Conservation (phyloP, 169 alveolate species). For the Cryptosporidium meleagridis region DNA sequence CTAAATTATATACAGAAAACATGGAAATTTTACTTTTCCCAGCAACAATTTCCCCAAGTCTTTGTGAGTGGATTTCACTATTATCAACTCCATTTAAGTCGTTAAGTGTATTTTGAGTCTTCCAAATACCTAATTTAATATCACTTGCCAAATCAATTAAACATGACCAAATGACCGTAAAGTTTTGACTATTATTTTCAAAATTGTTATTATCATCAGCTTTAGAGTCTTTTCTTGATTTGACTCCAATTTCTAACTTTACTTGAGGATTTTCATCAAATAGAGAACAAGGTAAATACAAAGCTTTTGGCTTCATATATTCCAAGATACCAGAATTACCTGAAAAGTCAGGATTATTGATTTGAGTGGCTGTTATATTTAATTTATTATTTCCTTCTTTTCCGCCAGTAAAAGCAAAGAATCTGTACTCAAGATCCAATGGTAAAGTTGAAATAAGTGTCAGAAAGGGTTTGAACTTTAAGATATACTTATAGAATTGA, state of each 20-base stretch:
- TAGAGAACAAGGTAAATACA: slow-evolving; percentile 13
- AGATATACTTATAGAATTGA: background rate
- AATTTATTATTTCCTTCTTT: background rate
- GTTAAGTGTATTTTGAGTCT: background rate
- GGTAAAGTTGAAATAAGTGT: slow-evolving; percentile 53
- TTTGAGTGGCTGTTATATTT: background rate
- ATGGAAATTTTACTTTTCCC: background rate
- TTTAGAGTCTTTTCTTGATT: background rate
- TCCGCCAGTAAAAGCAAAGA: background rate
- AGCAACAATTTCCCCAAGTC: slow-evolving; percentile 4
- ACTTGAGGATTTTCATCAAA: background rate
- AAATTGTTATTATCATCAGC: background rate
- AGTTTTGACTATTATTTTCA: background rate
- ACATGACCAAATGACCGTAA: slow-evolving; percentile 41
- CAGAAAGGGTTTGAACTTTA: slow-evolving; percentile 35
- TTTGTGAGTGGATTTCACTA: background rate
- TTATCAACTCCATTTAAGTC: background rate
- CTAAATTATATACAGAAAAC: slow-evolving; percentile 20
- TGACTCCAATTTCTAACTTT: slow-evolving; percentile 30
- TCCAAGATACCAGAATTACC: slow-evolving; percentile 22
- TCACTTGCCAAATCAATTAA: background rate
- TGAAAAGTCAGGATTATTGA: background rate
- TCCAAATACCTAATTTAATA: slow-evolving; percentile 43
- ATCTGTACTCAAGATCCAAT: slow-evolving; percentile 23
- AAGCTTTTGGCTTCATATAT: background rate